These are phyloP conservation scores for Erodium trifolium DNA, from an alignment of 441 rosid species.

Conservation along the genomic window DNA sequence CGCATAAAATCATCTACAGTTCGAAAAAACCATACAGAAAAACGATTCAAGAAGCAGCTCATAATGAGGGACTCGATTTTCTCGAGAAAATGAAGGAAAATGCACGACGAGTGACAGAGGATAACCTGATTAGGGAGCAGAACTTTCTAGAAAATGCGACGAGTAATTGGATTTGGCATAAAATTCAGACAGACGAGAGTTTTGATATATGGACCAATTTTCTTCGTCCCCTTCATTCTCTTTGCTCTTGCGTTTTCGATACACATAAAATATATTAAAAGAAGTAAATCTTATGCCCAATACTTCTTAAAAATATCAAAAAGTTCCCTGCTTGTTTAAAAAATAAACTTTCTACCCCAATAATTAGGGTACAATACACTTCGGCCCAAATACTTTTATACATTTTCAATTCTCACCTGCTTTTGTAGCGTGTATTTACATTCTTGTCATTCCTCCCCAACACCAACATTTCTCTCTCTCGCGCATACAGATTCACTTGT, in stretches of 20 bases:
- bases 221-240: not conserved
- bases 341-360: not conserved
- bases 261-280: not conserved
- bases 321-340: not conserved
- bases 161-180: conserved; percentile 2
- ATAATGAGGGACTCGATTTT: conserved; percentile 1
- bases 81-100: not conserved
- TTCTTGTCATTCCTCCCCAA: not conserved
- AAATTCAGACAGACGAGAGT: conserved; percentile 10
- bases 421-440: not conserved
- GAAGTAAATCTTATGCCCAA: not conserved
- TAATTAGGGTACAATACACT: not conserved
- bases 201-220: conserved; percentile 8
- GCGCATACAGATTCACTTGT: conserved; percentile 12
- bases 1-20: not conserved
- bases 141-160: conserved; percentile 13
- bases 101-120: conserved; percentile 10
- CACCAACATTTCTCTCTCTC: conserved; percentile 5
- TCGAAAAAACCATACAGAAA: not conserved
- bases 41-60: not conserved
- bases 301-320: not conserved
- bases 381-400: not conserved
- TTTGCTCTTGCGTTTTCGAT: not conserved
- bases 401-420: not conserved
- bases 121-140: conserved; percentile 35